Evolutionary conservation across 805 yeast species (phyloP).

Genomic region (Ogataea nakhonphanomensis): DNA sequence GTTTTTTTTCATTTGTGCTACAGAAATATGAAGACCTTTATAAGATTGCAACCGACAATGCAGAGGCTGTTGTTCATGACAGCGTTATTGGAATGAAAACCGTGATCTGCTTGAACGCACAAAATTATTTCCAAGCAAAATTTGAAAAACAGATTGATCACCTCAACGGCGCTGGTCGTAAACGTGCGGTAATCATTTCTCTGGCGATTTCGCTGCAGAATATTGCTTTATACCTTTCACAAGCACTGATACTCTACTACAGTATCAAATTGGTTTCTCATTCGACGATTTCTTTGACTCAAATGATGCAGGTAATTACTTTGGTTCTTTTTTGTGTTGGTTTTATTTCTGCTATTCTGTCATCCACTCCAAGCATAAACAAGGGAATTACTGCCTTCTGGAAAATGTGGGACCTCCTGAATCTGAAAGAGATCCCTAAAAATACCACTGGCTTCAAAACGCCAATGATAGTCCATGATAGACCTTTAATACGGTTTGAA

Average conservation of each 20-base stretch:
- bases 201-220: constrained; percentile 60
- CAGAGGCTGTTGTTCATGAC: constrained; percentile 54
- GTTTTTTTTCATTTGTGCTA: constrained; percentile 47
- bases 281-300: constrained; percentile 51
- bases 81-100: constrained; percentile 59
- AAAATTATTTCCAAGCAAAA: constrained; percentile 41
- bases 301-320: constrained; percentile 66
- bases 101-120: constrained; percentile 54
- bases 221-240: constrained; percentile 54
- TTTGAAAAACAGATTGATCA: constrained; percentile 32
- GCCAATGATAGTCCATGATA: constrained; percentile 23
- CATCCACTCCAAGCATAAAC: constrained; percentile 72
- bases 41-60: constrained; percentile 49
- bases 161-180: constrained; percentile 40
- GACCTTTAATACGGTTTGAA: constrained; percentile 38
- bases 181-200: constrained; percentile 61
- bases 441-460: constrained; percentile 34
- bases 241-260: constrained; percentile 71
- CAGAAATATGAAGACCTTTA: constrained; percentile 57
- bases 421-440: constrained; percentile 34
- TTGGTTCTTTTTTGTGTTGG: constrained; percentile 70
- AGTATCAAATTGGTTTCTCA: constrained; percentile 70
- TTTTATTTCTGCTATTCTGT: constrained; percentile 55
- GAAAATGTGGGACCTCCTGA: constrained; percentile 42
- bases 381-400: constrained; percentile 76